Base-by-base conservation (phyloP, 371 early-diverging fungal species). In the Mortierella sp. region DNA sequence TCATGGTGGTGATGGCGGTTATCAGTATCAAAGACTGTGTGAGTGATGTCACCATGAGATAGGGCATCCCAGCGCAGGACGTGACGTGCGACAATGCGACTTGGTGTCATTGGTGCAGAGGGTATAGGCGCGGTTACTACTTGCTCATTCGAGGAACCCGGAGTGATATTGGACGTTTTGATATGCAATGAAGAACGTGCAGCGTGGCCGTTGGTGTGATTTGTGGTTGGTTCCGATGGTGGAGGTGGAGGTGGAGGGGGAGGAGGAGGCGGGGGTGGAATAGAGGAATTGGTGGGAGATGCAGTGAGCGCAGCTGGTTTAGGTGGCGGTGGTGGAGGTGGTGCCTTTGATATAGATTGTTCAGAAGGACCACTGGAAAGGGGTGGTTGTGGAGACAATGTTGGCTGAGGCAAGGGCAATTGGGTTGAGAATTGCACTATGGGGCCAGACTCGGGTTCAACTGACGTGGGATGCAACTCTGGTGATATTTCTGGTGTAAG, bases 11-110 rank as follows among this genome's bases (percentile, higher is more conserved):
- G 59, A 12, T 64, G 64, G 28, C 57, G 69, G 24, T 51, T 45
- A 24, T 66, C 68, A 16, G 71, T 64, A 43, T 79, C 80, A 32
- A 79, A 79, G 18, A 79, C 80, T 9, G 80, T 79, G 20, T 79
- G 75, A 10, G 75, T 54, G 8, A 79, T 75, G 54, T 79, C 80
- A 2, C 68, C 69, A 28, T 79, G 75, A 0, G 75, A 72, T 10
- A 79, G 75, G 6, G 75, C 72, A 28, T 79, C 80, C 80, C 80
- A 79, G 18, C 80, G 80, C 43, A 79, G 55, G 39, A 75, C 68
- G 40, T 79, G 75, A 3, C 71, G 54, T 30, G 80, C 80, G 3
- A 79, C 66, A 26, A 79, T 72, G 28, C 72, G 71, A 20, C n/a
- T 63, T 1, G 70, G 71, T 11, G 74, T 67, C 28, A 64, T 26